These are phyloP conservation scores for Hydrangea macrophylla DNA, from an alignment of 148 eudicot genomes.

Conservation along the genomic window DNA sequence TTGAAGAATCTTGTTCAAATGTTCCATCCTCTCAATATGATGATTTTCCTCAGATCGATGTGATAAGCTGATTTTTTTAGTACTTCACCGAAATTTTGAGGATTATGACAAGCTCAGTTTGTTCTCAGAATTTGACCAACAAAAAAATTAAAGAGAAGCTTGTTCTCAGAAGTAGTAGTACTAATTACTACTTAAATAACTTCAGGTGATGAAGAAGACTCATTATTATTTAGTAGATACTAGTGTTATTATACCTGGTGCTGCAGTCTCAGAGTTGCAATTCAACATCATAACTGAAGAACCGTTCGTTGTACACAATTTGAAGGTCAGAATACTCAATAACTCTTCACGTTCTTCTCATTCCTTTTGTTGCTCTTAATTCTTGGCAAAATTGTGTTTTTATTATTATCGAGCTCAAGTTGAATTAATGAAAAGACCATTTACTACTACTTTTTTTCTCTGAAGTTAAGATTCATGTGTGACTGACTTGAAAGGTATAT, in stretches of 20 bases:
- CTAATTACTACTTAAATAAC: conserved; percentile 8
- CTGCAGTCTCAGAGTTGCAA: conserved; percentile 92
- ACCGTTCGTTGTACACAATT: conserved; percentile 67
- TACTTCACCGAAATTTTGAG: background rate
- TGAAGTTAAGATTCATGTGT: background rate
- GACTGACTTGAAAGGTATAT: background rate
- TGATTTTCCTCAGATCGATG: background rate
- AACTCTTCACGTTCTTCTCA: background rate
- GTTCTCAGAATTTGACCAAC: background rate
- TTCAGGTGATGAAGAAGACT: conserved; percentile 98
- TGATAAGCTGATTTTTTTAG: background rate
- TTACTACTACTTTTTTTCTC: background rate
- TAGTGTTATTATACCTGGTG: conserved; percentile 76
- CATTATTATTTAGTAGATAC: conserved; percentile 94
- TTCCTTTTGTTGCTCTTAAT: background rate
- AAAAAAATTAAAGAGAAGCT: too few species aligned
- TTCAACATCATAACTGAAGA: conserved; percentile 78
- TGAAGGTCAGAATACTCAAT: conserved; percentile 52
- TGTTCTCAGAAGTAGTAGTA: too few species aligned
- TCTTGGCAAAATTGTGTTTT: too few species aligned
- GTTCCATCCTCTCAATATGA: background rate
- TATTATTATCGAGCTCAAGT: too few species aligned
- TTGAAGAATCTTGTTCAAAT: background rate
- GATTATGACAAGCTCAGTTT: background rate
- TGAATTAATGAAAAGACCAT: background rate